Evolutionary conservation across 495 filamentous ascomycete species (phyloP), one percentile per base, ranked within the genome.

Genomic region (Cudoniella acicularis): DNA sequence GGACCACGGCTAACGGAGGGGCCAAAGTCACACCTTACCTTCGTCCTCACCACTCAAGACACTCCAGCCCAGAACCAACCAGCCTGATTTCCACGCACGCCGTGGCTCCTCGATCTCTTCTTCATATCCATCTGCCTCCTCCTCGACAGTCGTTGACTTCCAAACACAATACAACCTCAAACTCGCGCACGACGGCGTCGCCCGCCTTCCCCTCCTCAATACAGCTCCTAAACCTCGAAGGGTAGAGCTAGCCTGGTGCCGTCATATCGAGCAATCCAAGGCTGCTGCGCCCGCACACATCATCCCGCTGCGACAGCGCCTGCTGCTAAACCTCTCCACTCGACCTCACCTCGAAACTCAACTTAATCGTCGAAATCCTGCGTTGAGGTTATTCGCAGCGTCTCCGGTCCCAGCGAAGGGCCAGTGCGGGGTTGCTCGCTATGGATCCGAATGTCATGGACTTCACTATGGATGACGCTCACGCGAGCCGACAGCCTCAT

Each of bases 401-500:
- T 48, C 18, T 10, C 48, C 6, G 21, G 48, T 50, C 23, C 48
- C 11, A 23, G 3, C 20, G 3, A 10, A 8, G 22, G 56, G 48
- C 41, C 18, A 25, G 11, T 41, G 56, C 56, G 56, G 56, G 48
- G 48, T 51, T 41, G 49, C 24, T 51, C 53, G 47, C 43, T 25
- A 62, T 62, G 60, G 64, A 67, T 50, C 55, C 46, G 0, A 36
- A 36, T 13, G 4, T 36, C 13, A 67, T 67, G 64, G 64, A 67
- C 43, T 58, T 54, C 25, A 54, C 60, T 13, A 65, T 65, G 59
- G 59, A 62, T 43, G 58, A 64, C 11, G 27, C 25, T 6, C 56
- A 61, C 1, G 11, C 11, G 16, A 54, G 27, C 17, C 55, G 36
- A 42, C 48, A 45, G 18, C 42, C 25, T 4, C 45, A 42, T 25